Percentiles rank a stretch among this genome's conserved stretches.
Conservation (phyloP, 805 yeast species). For the Cyberlindnera samutprakarnensis region DNA sequence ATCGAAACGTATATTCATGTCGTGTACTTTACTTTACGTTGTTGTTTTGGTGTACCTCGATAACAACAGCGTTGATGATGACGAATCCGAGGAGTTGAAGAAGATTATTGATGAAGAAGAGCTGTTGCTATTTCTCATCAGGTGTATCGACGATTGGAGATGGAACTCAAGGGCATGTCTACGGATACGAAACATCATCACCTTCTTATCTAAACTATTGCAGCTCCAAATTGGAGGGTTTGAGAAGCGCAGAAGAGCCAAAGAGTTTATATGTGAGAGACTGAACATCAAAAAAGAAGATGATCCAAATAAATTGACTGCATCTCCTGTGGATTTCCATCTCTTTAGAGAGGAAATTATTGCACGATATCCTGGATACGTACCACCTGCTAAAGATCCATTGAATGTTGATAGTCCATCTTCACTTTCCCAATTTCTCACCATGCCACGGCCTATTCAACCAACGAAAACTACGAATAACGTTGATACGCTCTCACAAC, state of each 20-base stretch:
- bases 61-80: constrained; percentile 1
- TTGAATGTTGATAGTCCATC: constrained; percentile 38
- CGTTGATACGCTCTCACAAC: constrained; percentile 42
- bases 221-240: constrained; percentile 58
- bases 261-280: constrained; percentile 36
- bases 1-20: constrained; percentile 11
- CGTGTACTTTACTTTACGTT: constrained; percentile 11
- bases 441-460: constrained; percentile 44
- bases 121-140: constrained; percentile 37
- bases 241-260: constrained; percentile 31
- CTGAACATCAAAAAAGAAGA: constrained; percentile 27
- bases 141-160: constrained; percentile 59
- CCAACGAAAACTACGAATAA: constrained; percentile 28
- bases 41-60: constrained; percentile 6
- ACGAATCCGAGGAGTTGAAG: constrained; percentile 1
- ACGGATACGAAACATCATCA: constrained; percentile 50
- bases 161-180: constrained; percentile 38
- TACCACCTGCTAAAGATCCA: constrained; percentile 45
- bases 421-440: constrained; percentile 53
- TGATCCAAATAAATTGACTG: constrained; percentile 30
- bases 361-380: constrained; percentile 67
- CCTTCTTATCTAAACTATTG: constrained; percentile 45
- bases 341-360: constrained; percentile 68
- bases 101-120: constrained; percentile 24
- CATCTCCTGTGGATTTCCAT: constrained; percentile 82